Evolutionary conservation across 2,329 filamentous ascomycete genomes (phyloP), one percentile per base, ranked within the genome.

Genomic region (Aspergillus intermedius): DNA sequence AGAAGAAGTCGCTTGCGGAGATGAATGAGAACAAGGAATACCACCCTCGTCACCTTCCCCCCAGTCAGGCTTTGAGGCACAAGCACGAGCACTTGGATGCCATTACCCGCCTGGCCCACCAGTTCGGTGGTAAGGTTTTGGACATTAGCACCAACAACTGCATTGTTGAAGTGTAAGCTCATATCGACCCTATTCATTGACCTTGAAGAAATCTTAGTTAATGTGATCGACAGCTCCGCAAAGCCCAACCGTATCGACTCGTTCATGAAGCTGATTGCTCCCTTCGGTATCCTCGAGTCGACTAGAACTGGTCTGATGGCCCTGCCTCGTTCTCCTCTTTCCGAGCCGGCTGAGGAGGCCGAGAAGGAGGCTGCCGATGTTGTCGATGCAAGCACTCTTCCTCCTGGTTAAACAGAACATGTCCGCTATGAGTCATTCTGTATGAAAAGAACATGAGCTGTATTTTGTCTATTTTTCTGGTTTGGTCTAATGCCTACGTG

Each of bases 81-180:
- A 98, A 98, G 78, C 91, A 97, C 69, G 89, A 97, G 76, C 93
- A 98, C 77, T 74, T 98, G 60, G 88, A 91, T 75, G 90, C 87
- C 49, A 95, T 98, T 64, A 98, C 93, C 49, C 93, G 95, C 72
- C 83, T 98, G 66, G 86, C 91, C 15, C 93, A 98, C 74, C 93
- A 98, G 65, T 98, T 98, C 63, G 91, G 91, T 49, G 93, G 93
- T 56, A 98, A 98, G 76, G 88, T 98, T 22, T 73, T 98, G 61
- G 93, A 98, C 71, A 97, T 98, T 62, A 95, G 90, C 77, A 96
- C 88, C 46, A 96, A 88, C 73, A 97, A 94, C 75, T 97, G 93
- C 74, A 97, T 97, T 69, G 91, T 98, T 51, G 93, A 98, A 73
- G 72, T 98, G 88, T 91, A 80, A 80, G 87, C 80, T 25, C 37